A percentile compares a stretch with the other conserved stretches of the same genome.
Evolutionary conservation across 306 rosid species (phyloP).

Genomic region (Cicer arietinum): DNA sequence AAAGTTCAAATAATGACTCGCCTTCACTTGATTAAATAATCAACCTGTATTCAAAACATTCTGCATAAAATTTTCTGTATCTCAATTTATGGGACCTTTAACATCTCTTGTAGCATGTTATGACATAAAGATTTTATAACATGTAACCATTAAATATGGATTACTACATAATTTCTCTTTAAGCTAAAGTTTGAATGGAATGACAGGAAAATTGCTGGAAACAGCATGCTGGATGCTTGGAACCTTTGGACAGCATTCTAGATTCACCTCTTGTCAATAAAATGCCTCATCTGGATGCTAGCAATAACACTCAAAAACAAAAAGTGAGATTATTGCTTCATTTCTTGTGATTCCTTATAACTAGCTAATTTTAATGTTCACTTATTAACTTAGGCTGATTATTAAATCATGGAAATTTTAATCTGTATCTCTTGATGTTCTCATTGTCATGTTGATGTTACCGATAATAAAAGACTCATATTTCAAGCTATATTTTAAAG

Average conservation of each 20-base stretch:
- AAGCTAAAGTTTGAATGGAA: constrained; percentile 37
- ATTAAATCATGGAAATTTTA: constrained; percentile 10
- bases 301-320: constrained; percentile 5
- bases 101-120: constrained; percentile 11
- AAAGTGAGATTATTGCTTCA: constrained; percentile 50
- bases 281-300: constrained; percentile 41
- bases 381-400: constrained; percentile 3
- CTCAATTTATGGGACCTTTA: not conserved
- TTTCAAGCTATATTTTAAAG: not conserved
- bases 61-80: too few relatives aligned
- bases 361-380: constrained; percentile 3
- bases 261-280: constrained; percentile 80
- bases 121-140: constrained; percentile 3
- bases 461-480: not conserved
- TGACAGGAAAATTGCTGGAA: constrained; percentile 87
- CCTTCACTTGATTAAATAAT: too few relatives aligned
- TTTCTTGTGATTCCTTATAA: constrained; percentile 19
- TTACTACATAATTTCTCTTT: not conserved
- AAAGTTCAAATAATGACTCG: too few relatives aligned
- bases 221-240: constrained; percentile 83
- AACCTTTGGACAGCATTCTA: constrained; percentile 71
- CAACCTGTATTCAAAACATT: too few relatives aligned
- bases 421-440: constrained; percentile 2
- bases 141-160: not conserved
- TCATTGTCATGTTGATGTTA: not conserved